phyloP scores from a whole-genome alignment of 768 basidiomycete species.

The Lentinula detonsa region DNA sequence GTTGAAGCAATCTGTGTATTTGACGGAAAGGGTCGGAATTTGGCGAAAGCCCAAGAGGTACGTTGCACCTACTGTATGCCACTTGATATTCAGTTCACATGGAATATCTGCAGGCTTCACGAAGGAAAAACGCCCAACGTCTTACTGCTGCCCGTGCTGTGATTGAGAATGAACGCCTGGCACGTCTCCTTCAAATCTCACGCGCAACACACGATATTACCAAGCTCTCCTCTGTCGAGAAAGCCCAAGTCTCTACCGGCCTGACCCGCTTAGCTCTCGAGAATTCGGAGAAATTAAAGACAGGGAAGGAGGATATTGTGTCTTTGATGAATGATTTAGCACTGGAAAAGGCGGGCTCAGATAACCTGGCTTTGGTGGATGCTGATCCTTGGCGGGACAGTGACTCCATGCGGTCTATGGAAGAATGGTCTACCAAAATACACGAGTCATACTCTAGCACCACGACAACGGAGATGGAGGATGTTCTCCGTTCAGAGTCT shows the following conservation, averaged over 20 bases:
- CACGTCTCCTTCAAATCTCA: conserved; percentile 42
- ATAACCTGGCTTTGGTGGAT: background rate
- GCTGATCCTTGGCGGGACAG: background rate
- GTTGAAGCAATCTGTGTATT: conserved; percentile 73
- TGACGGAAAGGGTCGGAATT: conserved; percentile 62
- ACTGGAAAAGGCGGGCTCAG: background rate
- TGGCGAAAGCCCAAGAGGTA: conserved; percentile 72
- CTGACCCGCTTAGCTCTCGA: background rate
- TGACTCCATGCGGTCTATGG: background rate
- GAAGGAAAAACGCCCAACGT: conserved; percentile 45
- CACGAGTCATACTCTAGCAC: background rate
- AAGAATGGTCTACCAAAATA: background rate
- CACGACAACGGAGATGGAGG: background rate
- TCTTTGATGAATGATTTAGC: background rate
- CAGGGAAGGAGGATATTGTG: background rate
- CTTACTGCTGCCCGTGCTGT: conserved; percentile 44
- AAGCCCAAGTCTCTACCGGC: background rate
- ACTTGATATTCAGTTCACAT: background rate
- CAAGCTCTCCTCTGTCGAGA: background rate
- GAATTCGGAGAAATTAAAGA: background rate
- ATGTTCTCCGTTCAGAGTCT: background rate
- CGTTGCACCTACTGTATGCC: conserved; percentile 11
- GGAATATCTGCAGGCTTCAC: conserved; percentile 36
- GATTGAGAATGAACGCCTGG: conserved; percentile 53
- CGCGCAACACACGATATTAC: conserved; percentile 30